Base-by-base conservation (phyloP, 164 flowering plant genomes). In the Aristolochia californica region DNA sequence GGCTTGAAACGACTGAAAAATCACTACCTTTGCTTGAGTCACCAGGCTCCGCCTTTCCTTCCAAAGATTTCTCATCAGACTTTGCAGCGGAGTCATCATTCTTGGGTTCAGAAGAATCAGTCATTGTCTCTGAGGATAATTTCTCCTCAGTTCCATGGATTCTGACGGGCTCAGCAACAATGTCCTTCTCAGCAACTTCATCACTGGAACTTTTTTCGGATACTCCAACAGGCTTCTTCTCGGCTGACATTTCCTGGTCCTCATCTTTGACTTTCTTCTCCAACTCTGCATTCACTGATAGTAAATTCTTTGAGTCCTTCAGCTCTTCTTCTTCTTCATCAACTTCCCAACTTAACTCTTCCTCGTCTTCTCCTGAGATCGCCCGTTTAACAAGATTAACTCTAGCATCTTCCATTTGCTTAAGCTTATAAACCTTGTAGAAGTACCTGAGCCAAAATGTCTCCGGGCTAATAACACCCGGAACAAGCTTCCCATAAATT, bases 321-420 rank as follows among this genome's bases (percentile, higher is more conserved):
- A 15, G 16, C 38, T 59, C 62, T 61, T 53, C 57, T 16, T 75
- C 80, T 1, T 74, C 89, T 16, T 87, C 95, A 22, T 88, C 91
- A 50, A 84, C 77, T 65, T 88, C 96, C 96, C 96, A 88, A 61
- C 85, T 81, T 73, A 88, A 75, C 20, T 84, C 88, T 66, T 91
- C 96, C 23, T 88, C 91, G 15, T 83, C 90, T 7, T 80, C 88
- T 27, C 78, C 74, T 0, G 78, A 62, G 56, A 90, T 81, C 11
- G 80, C 95, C 45, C 91, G 64, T 60, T 80, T 83, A 44, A 91
- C 95, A 57, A 88, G 75, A 75, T 68, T 73, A 18, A 71, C 85
- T 27, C 96, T 80, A 0, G 89, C 85, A 40, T 77, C 88, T 70
- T 88, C 96, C 0, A 68, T 88, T 48, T 75, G 80, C 69, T 74